Evolutionary conservation across 768 basidiomycete genomes (phyloP), one percentile per base, ranked within the genome.

Genomic region (Coprinopsis marcescibilis): DNA sequence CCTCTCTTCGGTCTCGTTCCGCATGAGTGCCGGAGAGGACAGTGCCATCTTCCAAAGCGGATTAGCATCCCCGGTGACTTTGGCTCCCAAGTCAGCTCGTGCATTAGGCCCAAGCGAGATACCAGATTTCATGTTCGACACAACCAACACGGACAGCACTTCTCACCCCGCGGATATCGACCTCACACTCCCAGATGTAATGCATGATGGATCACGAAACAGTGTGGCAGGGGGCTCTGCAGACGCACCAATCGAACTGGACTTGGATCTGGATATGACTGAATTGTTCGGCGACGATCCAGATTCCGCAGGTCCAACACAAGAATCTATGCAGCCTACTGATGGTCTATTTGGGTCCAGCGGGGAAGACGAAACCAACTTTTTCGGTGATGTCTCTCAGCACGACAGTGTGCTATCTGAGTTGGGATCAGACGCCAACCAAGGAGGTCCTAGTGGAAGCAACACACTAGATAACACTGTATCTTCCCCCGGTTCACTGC

Each of bases 241-340:
- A 1, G 87, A 90, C 59, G 85, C 85, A 60, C 86, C 88, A 15
- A 89, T 89, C 47, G 87, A 88, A 57, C 72, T 89, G 20, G 85
- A 89, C 59, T 56, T 89, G 45, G 85, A 88, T 42, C 80, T 83
- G 61, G 82, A 86, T 52, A 76, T 83, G 43, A 67, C 66, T 4
- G 73, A 76, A 55, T 62, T 83, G 12, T 85, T 84, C 53, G 77
- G 81, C 5, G 75, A 77, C 41, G 55, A 60, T 17, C 53, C 62
- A 13, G 73, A 70, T 30, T 50, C 68, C 4, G 52, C 57, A 13
- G 52, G 49, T 26, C 56, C 72, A 7, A 59, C 61, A 34, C 63
- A 65, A 25, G 58, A 63, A 13, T 66, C 63, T 42, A 53, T 58
- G 19, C 57, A 62, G 12, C 6, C 4, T 8, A 67, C 71, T 50